These are phyloP conservation scores for Bacidia rubella DNA, from an alignment of 495 filamentous ascomycete species.

Conservation along the genomic window DNA sequence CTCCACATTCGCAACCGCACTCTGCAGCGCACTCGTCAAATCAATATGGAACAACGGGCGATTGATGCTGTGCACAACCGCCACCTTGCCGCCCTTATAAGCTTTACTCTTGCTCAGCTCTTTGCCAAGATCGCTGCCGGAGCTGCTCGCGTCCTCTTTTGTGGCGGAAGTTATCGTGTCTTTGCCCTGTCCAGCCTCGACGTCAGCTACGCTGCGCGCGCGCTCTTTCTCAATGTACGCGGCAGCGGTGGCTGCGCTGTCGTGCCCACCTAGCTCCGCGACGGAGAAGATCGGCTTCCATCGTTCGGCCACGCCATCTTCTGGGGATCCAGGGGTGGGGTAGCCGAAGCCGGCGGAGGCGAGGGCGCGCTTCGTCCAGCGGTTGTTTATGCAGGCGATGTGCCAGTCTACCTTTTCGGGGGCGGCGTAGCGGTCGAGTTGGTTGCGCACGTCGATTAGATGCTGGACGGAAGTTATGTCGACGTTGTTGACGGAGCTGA, in stretches of 20 bases:
- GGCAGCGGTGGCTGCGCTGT: constrained; percentile 51
- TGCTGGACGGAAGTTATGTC: constrained; percentile 91
- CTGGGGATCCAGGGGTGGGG: constrained; percentile 46
- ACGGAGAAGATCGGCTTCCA: constrained; percentile 98
- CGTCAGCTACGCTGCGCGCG: constrained; percentile 21
- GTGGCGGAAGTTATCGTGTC: constrained; percentile 23
- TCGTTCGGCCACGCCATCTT: constrained; percentile 37
- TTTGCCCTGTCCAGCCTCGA: constrained; percentile 22
- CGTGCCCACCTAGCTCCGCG: constrained; percentile 65
- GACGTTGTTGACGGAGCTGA: constrained; percentile 91
- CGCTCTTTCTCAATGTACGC: constrained; percentile 44
- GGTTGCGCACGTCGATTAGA: constrained; percentile 94
- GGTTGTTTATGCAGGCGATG: constrained; percentile 85
- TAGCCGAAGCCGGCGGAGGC: constrained; percentile 88
- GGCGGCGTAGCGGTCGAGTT: constrained; percentile 75
- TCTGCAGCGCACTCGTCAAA: constrained; percentile 80
- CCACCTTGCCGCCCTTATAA: constrained; percentile 34
- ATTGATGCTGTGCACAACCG: constrained; percentile 71
- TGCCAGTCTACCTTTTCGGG: constrained; percentile 92
- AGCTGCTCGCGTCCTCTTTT: constrained; percentile 19
- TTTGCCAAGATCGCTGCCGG: constrained; percentile 15
- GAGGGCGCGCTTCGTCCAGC: constrained; percentile 93
- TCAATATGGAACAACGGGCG: constrained; percentile 91
- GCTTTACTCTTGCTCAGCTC: constrained; percentile 22
- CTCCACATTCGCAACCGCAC: constrained; percentile 68